Conservation (phyloP, 352 stramenopile genomes). For the Phytophthora macrochlamydospora region DNA sequence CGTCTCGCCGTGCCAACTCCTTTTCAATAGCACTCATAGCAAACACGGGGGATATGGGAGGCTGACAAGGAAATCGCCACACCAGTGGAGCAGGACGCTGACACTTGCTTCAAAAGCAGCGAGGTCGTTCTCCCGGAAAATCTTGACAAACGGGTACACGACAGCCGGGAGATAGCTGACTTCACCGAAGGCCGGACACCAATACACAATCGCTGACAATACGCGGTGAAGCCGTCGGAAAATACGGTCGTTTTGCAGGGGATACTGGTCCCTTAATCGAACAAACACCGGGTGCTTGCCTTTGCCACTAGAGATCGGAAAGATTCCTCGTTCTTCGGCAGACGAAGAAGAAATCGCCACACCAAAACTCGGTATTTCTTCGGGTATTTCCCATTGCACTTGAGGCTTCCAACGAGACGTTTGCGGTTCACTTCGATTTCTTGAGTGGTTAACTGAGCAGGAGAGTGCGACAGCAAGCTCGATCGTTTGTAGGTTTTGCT, state of each 20-base stretch:
- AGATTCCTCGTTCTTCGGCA: slow-evolving; percentile 85
- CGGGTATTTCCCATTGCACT: slow-evolving; percentile 76
- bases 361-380: slow-evolving; percentile 84
- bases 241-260: slow-evolving; percentile 72
- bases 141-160: slow-evolving; percentile 90
- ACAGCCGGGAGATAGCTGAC: slow-evolving; percentile 79
- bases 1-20: slow-evolving; percentile 71
- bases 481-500: slow-evolving; percentile 13
- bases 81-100: slow-evolving; percentile 88
- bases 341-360: slow-evolving; percentile 81
- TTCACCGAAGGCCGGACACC: slow-evolving; percentile 91
- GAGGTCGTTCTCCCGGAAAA: slow-evolving; percentile 87
- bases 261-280: slow-evolving; percentile 77
- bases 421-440: slow-evolving; percentile 69
- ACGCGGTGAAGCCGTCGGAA: slow-evolving; percentile 82
- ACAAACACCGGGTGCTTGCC: slow-evolving; percentile 77
- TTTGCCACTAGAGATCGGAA: slow-evolving; percentile 75
- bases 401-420: slow-evolving; percentile 66
- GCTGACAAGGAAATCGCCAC: slow-evolving; percentile 75
- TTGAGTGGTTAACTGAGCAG: slow-evolving; percentile 28
- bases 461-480: slow-evolving; percentile 18
- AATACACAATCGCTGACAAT: slow-evolving; percentile 88
- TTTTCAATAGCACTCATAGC: slow-evolving; percentile 73
- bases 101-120: slow-evolving; percentile 90
- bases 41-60: slow-evolving; percentile 85